Percentiles rank a stretch among this genome's conserved stretches.
Conservation (phyloP, 768 basidiomycete species). For the Phanerodontia chrysosporium region DNA sequence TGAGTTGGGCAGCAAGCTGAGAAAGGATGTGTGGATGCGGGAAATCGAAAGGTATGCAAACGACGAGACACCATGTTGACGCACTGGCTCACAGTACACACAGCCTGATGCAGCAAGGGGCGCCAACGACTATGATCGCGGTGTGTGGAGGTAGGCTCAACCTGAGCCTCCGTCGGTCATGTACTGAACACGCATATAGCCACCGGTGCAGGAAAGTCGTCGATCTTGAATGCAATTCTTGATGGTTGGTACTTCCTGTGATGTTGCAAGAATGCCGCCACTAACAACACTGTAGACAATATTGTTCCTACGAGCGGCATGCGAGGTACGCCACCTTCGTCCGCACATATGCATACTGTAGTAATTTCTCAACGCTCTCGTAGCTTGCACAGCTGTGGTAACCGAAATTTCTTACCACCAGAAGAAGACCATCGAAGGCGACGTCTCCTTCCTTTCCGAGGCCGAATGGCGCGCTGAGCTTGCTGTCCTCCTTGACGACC, state of each 20-base stretch:
- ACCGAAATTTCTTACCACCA: constrained; percentile 57
- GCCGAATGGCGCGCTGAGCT: constrained; percentile 58
- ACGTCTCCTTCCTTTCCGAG: constrained; percentile 53
- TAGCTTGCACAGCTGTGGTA: constrained; percentile 64
- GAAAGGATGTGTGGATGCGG: constrained; percentile 55
- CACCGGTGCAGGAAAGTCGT: constrained; percentile 61
- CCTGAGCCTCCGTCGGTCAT: background rate
- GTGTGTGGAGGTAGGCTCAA: constrained; percentile 52
- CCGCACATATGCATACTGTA: background rate
- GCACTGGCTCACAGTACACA: background rate
- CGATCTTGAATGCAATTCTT: constrained; percentile 56
- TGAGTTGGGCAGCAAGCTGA: constrained; percentile 49
- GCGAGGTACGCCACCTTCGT: constrained; percentile 35
- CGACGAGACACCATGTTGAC: background rate
- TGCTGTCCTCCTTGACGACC: constrained; percentile 48
- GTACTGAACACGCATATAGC: constrained; percentile 28
- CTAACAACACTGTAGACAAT: constrained; percentile 35
- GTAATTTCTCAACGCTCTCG: background rate
- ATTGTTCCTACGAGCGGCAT: constrained; percentile 66
- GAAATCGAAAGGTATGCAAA: constrained; percentile 44
- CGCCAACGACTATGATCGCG: constrained; percentile 59
- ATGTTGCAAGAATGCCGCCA: background rate
- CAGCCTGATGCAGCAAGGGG: constrained; percentile 46
- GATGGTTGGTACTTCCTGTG: constrained; percentile 36
- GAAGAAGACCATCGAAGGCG: constrained; percentile 52